Evolutionary conservation across 306 rosid genomes (phyloP), one percentile per base, ranked within the genome.

Genomic region (Sechiopsis laciniata): DNA sequence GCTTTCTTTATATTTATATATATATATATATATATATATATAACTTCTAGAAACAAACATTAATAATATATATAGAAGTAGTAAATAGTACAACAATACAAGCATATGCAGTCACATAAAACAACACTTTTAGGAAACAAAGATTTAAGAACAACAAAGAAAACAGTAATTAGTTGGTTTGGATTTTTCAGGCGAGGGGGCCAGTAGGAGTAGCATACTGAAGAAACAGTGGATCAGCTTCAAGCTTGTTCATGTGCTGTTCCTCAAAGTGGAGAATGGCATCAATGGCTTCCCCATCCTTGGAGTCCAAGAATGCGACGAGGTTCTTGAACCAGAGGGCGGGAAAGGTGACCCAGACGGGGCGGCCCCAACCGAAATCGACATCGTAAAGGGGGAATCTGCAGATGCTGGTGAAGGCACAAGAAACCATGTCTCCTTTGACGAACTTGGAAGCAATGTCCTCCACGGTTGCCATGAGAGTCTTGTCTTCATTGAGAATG

Each of bases 291-390:
- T 65, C 84, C 2, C 78, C 91, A 2, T 32, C 37, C n/a, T 61
- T 76, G 5, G 82, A 73, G 55, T 87, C 93, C 17, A 82, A 17
- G 65, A 90, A 84, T 16, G 73, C 79, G 48, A 84, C 83, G 9
- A 83, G 62, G 51, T 86, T 84, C 53, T 84, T 76, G 57, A 81
- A 86, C 48, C 78, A 75, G 22, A 80, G 69, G 1, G 85, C 76
- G 0, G 84, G 79, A 3, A 83, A 78, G 0, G 84, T 84, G 0
- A 86, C 87, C 89, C 86, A 86, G 0, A 79, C 55, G 2, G 89
- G 95, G 62, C 75, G 75, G 0, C 91, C 95, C 88, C 84, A 84
- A 6, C 95, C 91, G 73, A 86, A 86, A 73, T 86, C 90, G 26
- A 82, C 69, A 1, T 86, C 89, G 11, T 86, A 86, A 76, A 86